Percentiles rank a stretch among this genome's conserved stretches.
These are phyloP conservation scores for Prunus mume DNA, from an alignment of 306 rosid genomes.

Conservation along the genomic window DNA sequence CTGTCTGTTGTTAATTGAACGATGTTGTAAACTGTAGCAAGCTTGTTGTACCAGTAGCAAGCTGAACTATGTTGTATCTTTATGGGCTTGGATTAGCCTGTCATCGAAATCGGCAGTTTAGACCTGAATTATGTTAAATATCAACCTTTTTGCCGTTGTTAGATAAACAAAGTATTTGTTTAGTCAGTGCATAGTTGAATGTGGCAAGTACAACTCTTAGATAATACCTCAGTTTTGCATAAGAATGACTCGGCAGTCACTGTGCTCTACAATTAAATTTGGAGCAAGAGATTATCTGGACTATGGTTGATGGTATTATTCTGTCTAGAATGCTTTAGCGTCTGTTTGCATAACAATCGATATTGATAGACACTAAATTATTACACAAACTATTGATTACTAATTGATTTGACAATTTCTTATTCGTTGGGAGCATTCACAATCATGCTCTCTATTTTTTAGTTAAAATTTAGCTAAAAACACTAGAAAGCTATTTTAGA, in stretches of 20 bases:
- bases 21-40: slow-evolving; percentile 16
- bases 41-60: not conserved
- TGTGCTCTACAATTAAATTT: too few species aligned
- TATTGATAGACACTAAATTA: too few species aligned
- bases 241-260: not conserved
- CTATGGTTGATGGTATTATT: too few species aligned
- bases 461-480: too few species aligned
- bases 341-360: too few species aligned
- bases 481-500: too few species aligned
- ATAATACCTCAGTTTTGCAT: not conserved
- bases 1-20: slow-evolving; percentile 28
- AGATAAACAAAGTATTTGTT: not conserved
- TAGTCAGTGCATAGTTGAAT: not conserved
- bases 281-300: too few species aligned
- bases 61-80: slow-evolving; percentile 22
- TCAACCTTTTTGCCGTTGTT: not conserved
- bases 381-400: too few species aligned
- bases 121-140: not conserved
- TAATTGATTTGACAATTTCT: too few species aligned
- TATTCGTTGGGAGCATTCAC: too few species aligned
- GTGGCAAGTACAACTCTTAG: not conserved
- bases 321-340: too few species aligned
- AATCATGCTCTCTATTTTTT: too few species aligned
- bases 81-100: slow-evolving; percentile 21
- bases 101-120: slow-evolving; percentile 33